Base-by-base conservation (phyloP, 306 rosid species). In the Malus domestica region DNA sequence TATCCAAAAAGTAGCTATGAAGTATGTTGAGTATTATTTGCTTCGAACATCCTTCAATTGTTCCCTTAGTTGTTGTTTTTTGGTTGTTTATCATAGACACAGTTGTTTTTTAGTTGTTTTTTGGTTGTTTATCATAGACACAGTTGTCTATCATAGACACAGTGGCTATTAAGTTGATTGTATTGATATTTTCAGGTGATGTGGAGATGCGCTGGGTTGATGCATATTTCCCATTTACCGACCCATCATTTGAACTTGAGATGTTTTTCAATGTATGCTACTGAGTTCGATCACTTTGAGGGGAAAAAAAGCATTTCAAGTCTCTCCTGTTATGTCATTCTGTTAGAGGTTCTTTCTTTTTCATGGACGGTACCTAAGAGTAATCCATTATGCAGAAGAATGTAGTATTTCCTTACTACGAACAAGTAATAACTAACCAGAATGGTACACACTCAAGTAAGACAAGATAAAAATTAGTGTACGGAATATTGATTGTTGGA, bases 151-250 rank as follows among this genome's bases (percentile, higher is more conserved):
- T 23, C 23, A 23, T 23, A 23, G 23, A 23, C 23, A 23, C 23
- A 23, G 23, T 23, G 23, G 23, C 23, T 23, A 23, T 23, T 23
- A 23, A 59, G 32, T 59, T 58, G 65, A 60, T 68, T 33, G 32
- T 22, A 23, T 60, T 75, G 16, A 77, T 74, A 38, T 66, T 83
- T 78, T 78, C 87, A 95, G 99, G 99, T 82, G 85, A 83, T 65
- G 97, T 95, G 75, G 97, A 95, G 80, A 91, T 91, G 96, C 99
- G 96, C 45, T 95, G 99, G 99, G 88, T 95, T 70, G 97, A 95
- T 85, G 86, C 99, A 44, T 95, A 92, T 81, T 90, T 92, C 78
- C 97, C 99, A 45, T 95, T 92, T 82, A 95, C 99, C 61, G 77
- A 88, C 80, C 99, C 97, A 35, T 95, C 97, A 40, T 90, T 90